A percentile compares a stretch with the other conserved stretches of the same genome.
These are phyloP conservation scores for Hibiscus trionum DNA, from an alignment of 345 rosid species.

Conservation along the genomic window DNA sequence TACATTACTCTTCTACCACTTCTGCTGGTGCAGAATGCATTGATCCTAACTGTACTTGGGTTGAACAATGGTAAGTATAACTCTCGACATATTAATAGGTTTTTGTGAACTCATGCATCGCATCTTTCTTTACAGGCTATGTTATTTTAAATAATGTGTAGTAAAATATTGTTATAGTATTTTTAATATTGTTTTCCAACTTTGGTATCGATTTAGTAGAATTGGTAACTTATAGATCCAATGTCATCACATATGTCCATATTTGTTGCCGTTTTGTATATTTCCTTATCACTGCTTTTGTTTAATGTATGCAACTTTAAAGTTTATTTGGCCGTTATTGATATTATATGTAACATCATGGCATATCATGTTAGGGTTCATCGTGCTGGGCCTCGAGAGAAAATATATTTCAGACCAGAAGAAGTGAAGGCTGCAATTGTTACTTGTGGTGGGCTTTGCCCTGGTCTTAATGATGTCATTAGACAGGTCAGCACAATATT, in stretches of 20 bases:
- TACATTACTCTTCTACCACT: conserved; percentile 58
- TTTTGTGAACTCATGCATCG: conserved; percentile 10
- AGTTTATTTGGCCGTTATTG: background rate
- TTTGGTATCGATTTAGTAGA: background rate
- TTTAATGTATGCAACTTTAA: background rate
- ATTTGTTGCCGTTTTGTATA: background rate
- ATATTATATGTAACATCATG: background rate
- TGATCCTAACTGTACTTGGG: conserved; percentile 78
- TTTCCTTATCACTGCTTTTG: background rate
- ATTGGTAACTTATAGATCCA: background rate
- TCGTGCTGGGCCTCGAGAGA: conserved; percentile 91
- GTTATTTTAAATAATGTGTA: background rate
- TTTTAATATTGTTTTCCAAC: background rate
- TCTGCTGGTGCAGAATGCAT: conserved; percentile 91
- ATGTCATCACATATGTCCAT: background rate
- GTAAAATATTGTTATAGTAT: background rate
- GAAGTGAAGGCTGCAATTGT: conserved; percentile 87
- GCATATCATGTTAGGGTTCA: conserved; percentile 51
- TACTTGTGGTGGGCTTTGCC: conserved; percentile 96
- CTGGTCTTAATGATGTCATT: conserved; percentile 88
- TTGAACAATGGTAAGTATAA: conserved; percentile 73
- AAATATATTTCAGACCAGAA: conserved; percentile 80
- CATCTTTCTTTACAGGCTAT: background rate
- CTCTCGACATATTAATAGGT: conserved; percentile 4
- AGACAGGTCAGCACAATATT: conserved; percentile 16